These are phyloP conservation scores for Eudorina sp. DNA, from an alignment of 139 green algal genomes.

Conservation along the genomic window DNA sequence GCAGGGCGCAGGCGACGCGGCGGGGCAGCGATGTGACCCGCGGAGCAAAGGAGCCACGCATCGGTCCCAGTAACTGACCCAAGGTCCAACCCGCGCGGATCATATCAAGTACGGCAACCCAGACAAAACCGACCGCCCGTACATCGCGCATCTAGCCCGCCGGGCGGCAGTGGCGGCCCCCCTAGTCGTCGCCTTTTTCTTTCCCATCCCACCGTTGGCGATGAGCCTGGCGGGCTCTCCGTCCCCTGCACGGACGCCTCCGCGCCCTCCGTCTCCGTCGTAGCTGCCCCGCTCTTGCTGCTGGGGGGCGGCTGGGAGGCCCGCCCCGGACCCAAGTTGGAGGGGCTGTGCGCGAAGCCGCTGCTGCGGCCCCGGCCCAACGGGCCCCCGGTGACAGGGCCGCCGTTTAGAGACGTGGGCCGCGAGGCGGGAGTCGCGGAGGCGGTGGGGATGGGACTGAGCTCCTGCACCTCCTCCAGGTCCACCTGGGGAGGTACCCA, in stretches of 20 bases:
- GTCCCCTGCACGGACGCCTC: not conserved
- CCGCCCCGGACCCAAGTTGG: slow-evolving; percentile 24
- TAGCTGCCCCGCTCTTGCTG: not conserved
- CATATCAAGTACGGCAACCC: no score
- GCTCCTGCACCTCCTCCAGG: slow-evolving; percentile 46
- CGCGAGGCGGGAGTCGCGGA: not conserved
- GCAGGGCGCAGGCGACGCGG: not conserved
- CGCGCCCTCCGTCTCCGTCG: no score
- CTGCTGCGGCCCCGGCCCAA: not conserved
- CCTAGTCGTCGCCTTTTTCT: not conserved
- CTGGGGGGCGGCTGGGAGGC: not conserved
- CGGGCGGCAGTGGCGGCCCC: no score
- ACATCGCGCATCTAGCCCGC: no score
- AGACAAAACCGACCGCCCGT: no score
- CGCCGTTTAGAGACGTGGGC: not conserved
- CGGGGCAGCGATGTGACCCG: no score
- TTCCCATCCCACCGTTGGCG: slow-evolving; percentile 2
- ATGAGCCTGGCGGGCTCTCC: not conserved
- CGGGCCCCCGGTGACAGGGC: not conserved
- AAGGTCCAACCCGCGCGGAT: no score
- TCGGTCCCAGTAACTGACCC: no score
- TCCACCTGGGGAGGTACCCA: slow-evolving; percentile 14
- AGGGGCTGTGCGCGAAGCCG: slow-evolving; percentile 17
- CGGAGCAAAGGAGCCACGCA: no score
- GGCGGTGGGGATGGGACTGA: slow-evolving; percentile 15